Conservation (phyloP, 345 rosid genomes). For the Rhodamnia rubescens region DNA sequence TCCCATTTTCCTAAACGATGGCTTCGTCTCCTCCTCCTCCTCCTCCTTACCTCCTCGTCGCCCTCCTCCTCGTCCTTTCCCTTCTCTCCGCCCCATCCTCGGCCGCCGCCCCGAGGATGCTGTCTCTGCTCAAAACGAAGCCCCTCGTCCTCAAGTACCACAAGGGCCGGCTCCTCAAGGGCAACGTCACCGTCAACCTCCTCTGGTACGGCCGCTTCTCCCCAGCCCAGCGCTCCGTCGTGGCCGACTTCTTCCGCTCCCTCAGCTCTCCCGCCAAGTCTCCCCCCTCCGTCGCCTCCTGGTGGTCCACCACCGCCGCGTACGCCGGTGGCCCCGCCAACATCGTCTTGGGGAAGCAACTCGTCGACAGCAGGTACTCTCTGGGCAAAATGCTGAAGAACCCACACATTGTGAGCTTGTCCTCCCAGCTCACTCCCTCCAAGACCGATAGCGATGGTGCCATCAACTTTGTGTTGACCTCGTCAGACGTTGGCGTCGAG, state of each 20-base stretch:
- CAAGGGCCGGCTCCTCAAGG: constrained; percentile 39
- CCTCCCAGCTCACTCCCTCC: constrained; percentile 6
- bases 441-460: constrained; percentile 5
- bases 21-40: not conserved
- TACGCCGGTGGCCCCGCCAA: constrained; percentile 31
- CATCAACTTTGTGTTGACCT: constrained; percentile 54
- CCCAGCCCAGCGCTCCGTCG: constrained; percentile 28
- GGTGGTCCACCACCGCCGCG: constrained; percentile 43
- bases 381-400: constrained; percentile 38
- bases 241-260: constrained; percentile 38
- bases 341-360: constrained; percentile 33
- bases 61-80: not conserved
- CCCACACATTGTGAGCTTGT: constrained; percentile 22
- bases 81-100: not conserved
- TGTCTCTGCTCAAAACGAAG: constrained; percentile 22
- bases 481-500: constrained; percentile 59
- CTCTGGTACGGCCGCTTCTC: constrained; percentile 56
- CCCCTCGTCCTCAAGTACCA: constrained; percentile 43
- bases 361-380: constrained; percentile 32
- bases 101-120: not conserved
- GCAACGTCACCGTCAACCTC: constrained; percentile 37
- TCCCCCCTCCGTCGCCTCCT: constrained; percentile 19
- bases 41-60: not conserved
- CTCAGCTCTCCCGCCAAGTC: constrained; percentile 1
- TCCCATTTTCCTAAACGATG: not conserved